These are phyloP conservation scores for Boletellus deceptivus DNA, from an alignment of 1,284 basidiomycete genomes.

Conservation along the genomic window DNA sequence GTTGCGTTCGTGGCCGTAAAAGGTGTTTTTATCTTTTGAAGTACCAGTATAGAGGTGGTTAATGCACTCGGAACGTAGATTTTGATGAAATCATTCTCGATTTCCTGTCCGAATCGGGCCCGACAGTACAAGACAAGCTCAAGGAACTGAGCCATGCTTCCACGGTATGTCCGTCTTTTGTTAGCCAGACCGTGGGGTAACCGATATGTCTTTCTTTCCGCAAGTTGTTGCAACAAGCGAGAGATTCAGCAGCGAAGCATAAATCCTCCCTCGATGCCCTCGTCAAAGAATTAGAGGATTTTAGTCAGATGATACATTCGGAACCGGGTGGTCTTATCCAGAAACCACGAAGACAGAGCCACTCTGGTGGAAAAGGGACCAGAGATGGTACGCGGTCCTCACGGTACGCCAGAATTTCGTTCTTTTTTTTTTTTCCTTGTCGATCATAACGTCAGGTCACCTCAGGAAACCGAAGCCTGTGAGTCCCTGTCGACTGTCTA, in stretches of 20 bases:
- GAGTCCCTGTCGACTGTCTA: background rate
- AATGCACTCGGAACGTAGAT: conserved; percentile 3
- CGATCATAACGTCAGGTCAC: background rate
- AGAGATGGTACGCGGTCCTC: background rate
- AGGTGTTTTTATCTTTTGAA: background rate
- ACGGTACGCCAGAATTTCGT: conserved; percentile 5
- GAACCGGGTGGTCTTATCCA: too few species aligned
- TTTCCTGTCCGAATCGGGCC: too few species aligned
- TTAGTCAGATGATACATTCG: background rate
- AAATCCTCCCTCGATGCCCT: conserved; percentile 13
- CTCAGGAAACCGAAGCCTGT: conserved; percentile 11
- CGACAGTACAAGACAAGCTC: conserved; percentile 16
- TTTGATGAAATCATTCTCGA: conserved; percentile 22
- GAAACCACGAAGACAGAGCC: conserved; percentile 1
- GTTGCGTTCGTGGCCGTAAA: conserved; percentile 15
- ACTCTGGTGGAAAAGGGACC: too few species aligned
- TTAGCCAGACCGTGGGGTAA: too few species aligned
- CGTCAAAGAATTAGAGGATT: conserved; percentile 8
- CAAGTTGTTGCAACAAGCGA: conserved; percentile 16
- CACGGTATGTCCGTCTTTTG: conserved; percentile 8
- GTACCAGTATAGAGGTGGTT: background rate
- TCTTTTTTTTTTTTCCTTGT: too few species aligned
- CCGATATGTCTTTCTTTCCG: background rate
- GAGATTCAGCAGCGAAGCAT: conserved; percentile 6
- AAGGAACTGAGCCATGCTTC: conserved; percentile 11